A percentile compares a stretch with the other conserved stretches of the same genome.
phyloP scores from a whole-genome alignment of 2,329 filamentous ascomycete genomes.

The Cytospora paraplurivora region DNA sequence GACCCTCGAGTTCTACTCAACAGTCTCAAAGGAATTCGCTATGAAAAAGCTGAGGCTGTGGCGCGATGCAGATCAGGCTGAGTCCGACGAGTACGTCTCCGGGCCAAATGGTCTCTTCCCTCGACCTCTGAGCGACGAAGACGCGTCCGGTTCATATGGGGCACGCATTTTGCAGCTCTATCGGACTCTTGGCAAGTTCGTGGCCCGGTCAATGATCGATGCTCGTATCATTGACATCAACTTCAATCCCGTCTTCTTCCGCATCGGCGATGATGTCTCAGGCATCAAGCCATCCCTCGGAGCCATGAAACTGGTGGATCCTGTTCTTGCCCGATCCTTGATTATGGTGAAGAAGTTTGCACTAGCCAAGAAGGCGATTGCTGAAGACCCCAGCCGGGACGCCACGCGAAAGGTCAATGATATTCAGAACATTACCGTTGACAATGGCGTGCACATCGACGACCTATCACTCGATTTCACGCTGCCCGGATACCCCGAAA shows the following conservation, averaged over 20 bases:
- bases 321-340: constrained; percentile 81
- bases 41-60: constrained; percentile 97
- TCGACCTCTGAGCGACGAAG: constrained; percentile 80
- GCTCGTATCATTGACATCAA: constrained; percentile 97
- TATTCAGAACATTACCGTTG: constrained; percentile 70
- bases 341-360: constrained; percentile 86
- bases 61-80: constrained; percentile 82
- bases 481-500: constrained; percentile 83
- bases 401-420: constrained; percentile 71
- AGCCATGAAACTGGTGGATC: constrained; percentile 86
- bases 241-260: constrained; percentile 97
- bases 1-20: constrained; percentile 97
- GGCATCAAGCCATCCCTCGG: constrained; percentile 81
- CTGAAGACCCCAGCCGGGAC: constrained; percentile 68
- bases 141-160: constrained; percentile 74
- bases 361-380: constrained; percentile 76
- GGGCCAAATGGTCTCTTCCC: constrained; percentile 87
- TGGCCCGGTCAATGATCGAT: constrained; percentile 96
- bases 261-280: constrained; percentile 72
- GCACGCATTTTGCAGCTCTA: constrained; percentile 87
- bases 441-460: constrained; percentile 72
- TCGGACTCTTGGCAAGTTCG: constrained; percentile 93
- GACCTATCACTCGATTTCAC: constrained; percentile 94
- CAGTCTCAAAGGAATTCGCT: constrained; percentile 93
- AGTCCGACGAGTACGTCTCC: constrained; percentile 79